Evolutionary conservation across 75 land plant genomes (phyloP).

Genomic region (Pseudotsuga menziesii): DNA sequence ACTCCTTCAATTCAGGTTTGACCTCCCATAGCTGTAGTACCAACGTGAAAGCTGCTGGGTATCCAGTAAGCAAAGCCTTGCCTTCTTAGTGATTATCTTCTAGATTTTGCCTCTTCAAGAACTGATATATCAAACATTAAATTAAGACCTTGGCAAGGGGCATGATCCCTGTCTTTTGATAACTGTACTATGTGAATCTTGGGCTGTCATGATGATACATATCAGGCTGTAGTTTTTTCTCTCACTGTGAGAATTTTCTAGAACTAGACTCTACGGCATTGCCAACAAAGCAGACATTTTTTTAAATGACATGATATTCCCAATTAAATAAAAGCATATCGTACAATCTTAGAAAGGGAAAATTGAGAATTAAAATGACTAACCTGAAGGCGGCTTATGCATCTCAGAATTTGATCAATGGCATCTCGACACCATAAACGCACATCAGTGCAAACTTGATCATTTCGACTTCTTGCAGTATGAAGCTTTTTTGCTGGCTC

Average conservation of each 20-base stretch:
- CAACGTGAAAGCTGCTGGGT: no score
- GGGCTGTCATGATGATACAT: no score
- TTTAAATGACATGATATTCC: not conserved
- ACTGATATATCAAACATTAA: no score
- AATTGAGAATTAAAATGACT: not conserved
- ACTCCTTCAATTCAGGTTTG: no score
- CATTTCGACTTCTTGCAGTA: slow-evolving; percentile 97
- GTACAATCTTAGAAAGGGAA: not conserved
- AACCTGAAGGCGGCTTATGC: slow-evolving; percentile 76
- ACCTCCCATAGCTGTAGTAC: no score
- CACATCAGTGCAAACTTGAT: slow-evolving; percentile 92
- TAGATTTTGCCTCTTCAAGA: no score
- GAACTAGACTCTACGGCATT: not conserved
- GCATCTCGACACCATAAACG: slow-evolving; percentile 98
- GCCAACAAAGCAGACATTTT: not conserved
- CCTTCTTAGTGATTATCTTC: no score
- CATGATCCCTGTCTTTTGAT: no score
- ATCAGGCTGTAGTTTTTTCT: no score
- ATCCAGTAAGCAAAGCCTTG: no score
- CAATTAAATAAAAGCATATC: not conserved
- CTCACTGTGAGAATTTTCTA: not conserved
- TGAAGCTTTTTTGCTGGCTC: slow-evolving; percentile 99
- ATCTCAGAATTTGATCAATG: slow-evolving; percentile 45
- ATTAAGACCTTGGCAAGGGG: no score
- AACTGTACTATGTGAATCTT: no score